Evolutionary conservation across 2,329 filamentous ascomycete genomes (phyloP).

Genomic region (Pseudogymnoascus sp.): DNA sequence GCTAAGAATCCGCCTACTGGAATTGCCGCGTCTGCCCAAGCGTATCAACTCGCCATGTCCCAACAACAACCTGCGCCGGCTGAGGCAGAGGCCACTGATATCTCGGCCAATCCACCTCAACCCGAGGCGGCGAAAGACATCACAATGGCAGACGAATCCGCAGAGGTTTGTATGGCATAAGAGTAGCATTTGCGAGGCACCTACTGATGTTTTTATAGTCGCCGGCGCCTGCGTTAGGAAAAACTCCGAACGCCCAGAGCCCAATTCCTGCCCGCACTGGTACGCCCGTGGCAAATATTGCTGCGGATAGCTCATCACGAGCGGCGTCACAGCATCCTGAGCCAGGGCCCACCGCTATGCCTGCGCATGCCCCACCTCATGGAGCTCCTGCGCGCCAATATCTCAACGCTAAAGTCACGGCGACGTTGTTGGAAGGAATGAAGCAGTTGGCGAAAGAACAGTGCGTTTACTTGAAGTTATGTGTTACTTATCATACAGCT

Average conservation of each 20-base stretch:
- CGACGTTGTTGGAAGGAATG: slow-evolving; percentile 65
- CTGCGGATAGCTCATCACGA: slow-evolving; percentile 40
- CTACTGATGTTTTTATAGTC: slow-evolving; percentile 16
- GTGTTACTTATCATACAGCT: background rate
- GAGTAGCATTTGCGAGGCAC: background rate
- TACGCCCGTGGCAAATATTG: slow-evolving; percentile 37
- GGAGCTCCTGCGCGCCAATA: slow-evolving; percentile 65
- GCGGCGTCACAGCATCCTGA: slow-evolving; percentile 53
- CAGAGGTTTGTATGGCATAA: background rate
- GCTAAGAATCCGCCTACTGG: slow-evolving; percentile 12
- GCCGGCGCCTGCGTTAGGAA: slow-evolving; percentile 19
- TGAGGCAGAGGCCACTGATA: slow-evolving; percentile 12
- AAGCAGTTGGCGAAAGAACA: slow-evolving; percentile 64
- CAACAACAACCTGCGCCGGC: slow-evolving; percentile 19
- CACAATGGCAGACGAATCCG: background rate
- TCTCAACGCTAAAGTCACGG: slow-evolving; percentile 63
- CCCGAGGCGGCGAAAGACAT: background rate
- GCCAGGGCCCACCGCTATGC: slow-evolving; percentile 42
- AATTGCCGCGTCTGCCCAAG: slow-evolving; percentile 23
- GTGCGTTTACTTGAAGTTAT: slow-evolving; percentile 38
- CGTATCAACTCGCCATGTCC: slow-evolving; percentile 24
- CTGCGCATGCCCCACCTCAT: slow-evolving; percentile 53
- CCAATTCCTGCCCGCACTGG: slow-evolving; percentile 35
- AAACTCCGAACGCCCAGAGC: slow-evolving; percentile 21
- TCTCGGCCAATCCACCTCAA: background rate